A percentile compares a stretch with the other conserved stretches of the same genome.
phyloP scores from a whole-genome alignment of 2,329 filamentous ascomycete species.

The Cordyceps cicadae region DNA sequence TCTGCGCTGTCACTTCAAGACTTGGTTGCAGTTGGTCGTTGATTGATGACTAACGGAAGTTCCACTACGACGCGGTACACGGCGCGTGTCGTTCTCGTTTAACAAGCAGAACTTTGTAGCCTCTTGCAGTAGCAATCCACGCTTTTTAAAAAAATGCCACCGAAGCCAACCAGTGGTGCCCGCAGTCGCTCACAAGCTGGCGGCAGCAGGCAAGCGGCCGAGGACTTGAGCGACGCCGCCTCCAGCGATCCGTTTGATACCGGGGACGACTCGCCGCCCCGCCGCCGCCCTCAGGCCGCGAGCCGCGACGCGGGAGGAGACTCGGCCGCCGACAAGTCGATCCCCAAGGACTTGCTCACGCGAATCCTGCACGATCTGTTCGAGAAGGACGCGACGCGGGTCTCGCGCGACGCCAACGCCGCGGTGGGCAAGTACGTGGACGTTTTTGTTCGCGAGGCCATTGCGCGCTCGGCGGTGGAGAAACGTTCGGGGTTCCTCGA shows the following conservation, averaged over 20 bases:
- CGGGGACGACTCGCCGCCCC: constrained; percentile 19
- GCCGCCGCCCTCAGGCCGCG: constrained; percentile 12
- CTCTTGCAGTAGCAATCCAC: neutral
- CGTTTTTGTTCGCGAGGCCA: constrained; percentile 80
- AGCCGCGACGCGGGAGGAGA: constrained; percentile 20
- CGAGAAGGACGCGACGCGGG: constrained; percentile 58
- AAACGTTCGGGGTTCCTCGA: constrained; percentile 64
- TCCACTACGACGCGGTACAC: neutral
- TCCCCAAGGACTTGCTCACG: constrained; percentile 68
- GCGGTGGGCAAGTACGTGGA: constrained; percentile 81
- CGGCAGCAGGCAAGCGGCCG: constrained; percentile 18
- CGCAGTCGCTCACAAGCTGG: constrained; percentile 29
- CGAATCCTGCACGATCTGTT: constrained; percentile 75
- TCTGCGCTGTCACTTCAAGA: neutral
- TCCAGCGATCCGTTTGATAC: constrained; percentile 29
- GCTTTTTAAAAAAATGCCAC: constrained; percentile 29
- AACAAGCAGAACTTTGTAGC: too few relatives aligned
- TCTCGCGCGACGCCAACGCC: constrained; percentile 68
- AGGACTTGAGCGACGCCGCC: constrained; percentile 17
- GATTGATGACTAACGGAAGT: constrained; percentile 1
- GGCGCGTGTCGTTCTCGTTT: neutral
- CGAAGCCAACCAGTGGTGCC: constrained; percentile 29
- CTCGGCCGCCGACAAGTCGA: constrained; percentile 35
- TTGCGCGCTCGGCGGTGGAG: constrained; percentile 69
- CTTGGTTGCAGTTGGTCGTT: neutral